Base-by-base conservation (phyloP, 2,329 filamentous ascomycete species). In the Botrytis galanthina region DNA sequence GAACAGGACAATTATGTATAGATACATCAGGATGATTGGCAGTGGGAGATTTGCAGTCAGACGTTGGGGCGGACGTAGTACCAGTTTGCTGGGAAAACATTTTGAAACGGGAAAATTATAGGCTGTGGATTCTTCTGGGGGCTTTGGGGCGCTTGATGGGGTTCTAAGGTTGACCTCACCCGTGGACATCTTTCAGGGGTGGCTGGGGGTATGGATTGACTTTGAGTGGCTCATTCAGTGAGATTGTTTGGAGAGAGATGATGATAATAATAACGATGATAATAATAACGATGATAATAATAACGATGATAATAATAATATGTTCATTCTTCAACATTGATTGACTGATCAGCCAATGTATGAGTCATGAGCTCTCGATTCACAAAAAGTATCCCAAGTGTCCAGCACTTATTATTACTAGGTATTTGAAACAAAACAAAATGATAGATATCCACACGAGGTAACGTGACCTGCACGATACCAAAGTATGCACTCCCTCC, bases 81-180 rank as follows among this genome's bases (percentile, higher is more conserved):
- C 44, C 59, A 20, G 26, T 46, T 51, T n/a, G 69, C 22, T 32
- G 66, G 48, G n/a, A 57, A 7, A 9, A 57, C 42, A 26, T 42
- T 60, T 32, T 59, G 66, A 44, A 71, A 62, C 59, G 42, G 20
- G 12, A 10, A 54, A 35, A 12, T 32, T 42, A 71, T 32, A 71
- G 69, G 69, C 29, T 66, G 59, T 71, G 44, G 29, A 57, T 70
- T 70, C 16, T 32, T 51, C 59, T 3, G 26, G 69, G 35, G 16
- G 14, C 22, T n/a, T 29, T 64, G n/a, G 48, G 69, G 69, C 69
- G 69, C 69, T 66, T 71, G n/a, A 51, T 12, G 64, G 64, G 64
- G 44, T 10, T 63, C 64, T n/a, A n/a, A n/a, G n/a, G n/a, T n/a
- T n/a, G n/a, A n/a, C n/a, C n/a, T n/a, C n/a, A n/a, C n/a, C n/a